Percentiles rank a stretch among this genome's conserved stretches.
Conservation (phyloP, 2,329 filamentous ascomycete species). For the Fusarium udum region DNA sequence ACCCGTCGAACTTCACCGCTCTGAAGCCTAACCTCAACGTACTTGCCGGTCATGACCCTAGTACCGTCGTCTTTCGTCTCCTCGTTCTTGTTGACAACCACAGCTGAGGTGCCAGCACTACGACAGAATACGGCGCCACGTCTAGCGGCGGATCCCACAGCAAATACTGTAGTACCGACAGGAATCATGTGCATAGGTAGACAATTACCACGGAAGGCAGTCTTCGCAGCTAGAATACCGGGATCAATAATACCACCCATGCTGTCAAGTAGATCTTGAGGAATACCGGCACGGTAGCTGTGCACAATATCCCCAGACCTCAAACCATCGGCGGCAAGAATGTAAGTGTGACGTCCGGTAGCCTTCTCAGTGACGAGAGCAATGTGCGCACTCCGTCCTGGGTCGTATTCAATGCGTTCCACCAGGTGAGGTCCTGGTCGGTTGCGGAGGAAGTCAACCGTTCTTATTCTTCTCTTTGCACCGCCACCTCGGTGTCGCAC, state of each 20-base stretch:
- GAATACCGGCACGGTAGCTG: conserved; percentile 91
- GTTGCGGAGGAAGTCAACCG: conserved; percentile 85
- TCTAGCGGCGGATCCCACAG: conserved; percentile 80
- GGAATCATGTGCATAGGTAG: conserved; percentile 95
- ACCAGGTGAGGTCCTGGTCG: conserved; percentile 85
- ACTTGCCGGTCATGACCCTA: conserved; percentile 74
- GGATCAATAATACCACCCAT: conserved; percentile 96
- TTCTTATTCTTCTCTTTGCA: conserved; percentile 89
- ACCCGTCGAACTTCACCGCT: conserved; percentile 93
- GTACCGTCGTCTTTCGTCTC: conserved; percentile 69
- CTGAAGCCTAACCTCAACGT: conserved; percentile 85
- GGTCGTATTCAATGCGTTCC: conserved; percentile 96
- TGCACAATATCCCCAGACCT: conserved; percentile 90
- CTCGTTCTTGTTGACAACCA: conserved; percentile 89
- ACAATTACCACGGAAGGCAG: conserved; percentile 93
- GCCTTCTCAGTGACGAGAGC: conserved; percentile 81
- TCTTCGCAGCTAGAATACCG: conserved; percentile 94
- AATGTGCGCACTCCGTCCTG: conserved; percentile 91
- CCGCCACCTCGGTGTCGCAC: conserved; percentile 94
- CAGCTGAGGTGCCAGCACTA: conserved; percentile 91
- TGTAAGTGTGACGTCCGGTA: conserved; percentile 84
- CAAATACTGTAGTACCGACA: conserved; percentile 90
- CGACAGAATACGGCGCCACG: conserved; percentile 90
- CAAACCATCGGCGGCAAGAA: conserved; percentile 94
- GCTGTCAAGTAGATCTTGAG: conserved; percentile 82